Evolutionary conservation across 2,329 filamentous ascomycete genomes (phyloP).

Genomic region (Paecilomyces dactylethromorphus): DNA sequence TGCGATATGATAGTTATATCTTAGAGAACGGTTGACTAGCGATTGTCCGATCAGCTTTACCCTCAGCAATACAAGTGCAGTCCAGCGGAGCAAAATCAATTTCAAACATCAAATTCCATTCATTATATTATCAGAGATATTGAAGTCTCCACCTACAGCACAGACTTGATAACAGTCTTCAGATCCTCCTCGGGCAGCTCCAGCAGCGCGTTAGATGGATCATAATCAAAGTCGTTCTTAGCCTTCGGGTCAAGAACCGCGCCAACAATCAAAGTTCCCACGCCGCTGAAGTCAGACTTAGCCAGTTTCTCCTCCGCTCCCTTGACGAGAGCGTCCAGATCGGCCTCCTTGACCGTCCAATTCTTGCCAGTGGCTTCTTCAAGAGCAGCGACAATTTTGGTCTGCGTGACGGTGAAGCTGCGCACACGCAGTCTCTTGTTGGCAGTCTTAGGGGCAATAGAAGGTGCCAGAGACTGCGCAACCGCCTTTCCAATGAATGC

Average conservation of each 20-base stretch:
- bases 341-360: conserved; percentile 4
- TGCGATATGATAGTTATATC: background rate
- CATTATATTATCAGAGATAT: background rate
- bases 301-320: conserved; percentile 4
- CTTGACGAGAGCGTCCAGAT: conserved; percentile 5
- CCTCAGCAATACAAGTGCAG: background rate
- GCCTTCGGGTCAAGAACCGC: conserved; percentile 3
- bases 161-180: background rate
- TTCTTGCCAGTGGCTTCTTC: conserved; percentile 7
- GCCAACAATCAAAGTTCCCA: conserved; percentile 3
- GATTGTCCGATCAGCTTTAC: background rate
- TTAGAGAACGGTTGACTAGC: background rate
- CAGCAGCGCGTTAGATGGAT: conserved; percentile 7
- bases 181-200: conserved; percentile 3
- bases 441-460: conserved; percentile 6
- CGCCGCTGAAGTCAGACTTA: conserved; percentile 8
- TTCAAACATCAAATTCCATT: background rate
- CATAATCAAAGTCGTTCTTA: conserved; percentile 9
- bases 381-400: conserved; percentile 4
- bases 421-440: conserved; percentile 7
- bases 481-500: conserved; percentile 10
- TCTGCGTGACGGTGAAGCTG: conserved; percentile 3
- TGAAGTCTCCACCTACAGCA: background rate
- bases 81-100: background rate
- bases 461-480: conserved; percentile 9